Percentiles rank a stretch among this genome's conserved stretches.
Evolutionary conservation across 2,329 filamentous ascomycete species (phyloP).

Genomic region (Fusarium albidum): DNA sequence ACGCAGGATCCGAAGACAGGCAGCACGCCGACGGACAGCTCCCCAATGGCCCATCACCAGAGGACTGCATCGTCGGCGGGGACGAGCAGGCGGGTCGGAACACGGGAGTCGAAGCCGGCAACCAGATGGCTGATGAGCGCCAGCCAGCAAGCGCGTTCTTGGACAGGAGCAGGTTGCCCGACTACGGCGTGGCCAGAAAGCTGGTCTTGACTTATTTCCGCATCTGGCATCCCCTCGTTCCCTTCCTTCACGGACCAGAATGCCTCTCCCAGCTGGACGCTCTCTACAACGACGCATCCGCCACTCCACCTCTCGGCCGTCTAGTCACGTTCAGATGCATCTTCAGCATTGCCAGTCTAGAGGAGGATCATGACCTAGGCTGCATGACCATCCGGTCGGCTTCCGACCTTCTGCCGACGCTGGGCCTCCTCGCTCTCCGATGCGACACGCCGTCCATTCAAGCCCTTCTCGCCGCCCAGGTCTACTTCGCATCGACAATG

Average conservation of each 20-base stretch:
- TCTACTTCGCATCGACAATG: conserved; percentile 58
- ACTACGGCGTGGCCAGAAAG: conserved; percentile 45
- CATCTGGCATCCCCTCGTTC: conserved; percentile 61
- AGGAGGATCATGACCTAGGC: conserved; percentile 37
- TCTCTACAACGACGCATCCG: conserved; percentile 45
- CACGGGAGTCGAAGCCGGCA: neutral
- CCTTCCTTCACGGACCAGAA: conserved; percentile 59
- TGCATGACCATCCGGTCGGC: conserved; percentile 49
- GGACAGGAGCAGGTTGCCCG: neutral
- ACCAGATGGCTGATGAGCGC: no score
- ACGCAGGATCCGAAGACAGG: neutral
- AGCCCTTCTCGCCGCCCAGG: conserved; percentile 55
- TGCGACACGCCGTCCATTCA: conserved; percentile 57
- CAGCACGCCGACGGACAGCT: conserved; percentile 6
- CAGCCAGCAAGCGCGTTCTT: neutral
- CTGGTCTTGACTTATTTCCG: conserved; percentile 59
- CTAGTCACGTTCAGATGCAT: conserved; percentile 57
- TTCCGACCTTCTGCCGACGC: conserved; percentile 46
- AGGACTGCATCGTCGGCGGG: conserved; percentile 9
- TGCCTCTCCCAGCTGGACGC: conserved; percentile 55
- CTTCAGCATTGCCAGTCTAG: conserved; percentile 54
- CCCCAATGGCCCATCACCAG: conserved; percentile 18
- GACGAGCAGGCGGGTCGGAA: conserved; percentile 5
- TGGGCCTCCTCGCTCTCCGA: conserved; percentile 49
- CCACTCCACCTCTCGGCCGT: conserved; percentile 38